Percentiles rank a stretch among this genome's conserved stretches.
These are phyloP conservation scores for Penicillium roqueforti DNA, from an alignment of 495 filamentous ascomycete genomes.

Conservation along the genomic window DNA sequence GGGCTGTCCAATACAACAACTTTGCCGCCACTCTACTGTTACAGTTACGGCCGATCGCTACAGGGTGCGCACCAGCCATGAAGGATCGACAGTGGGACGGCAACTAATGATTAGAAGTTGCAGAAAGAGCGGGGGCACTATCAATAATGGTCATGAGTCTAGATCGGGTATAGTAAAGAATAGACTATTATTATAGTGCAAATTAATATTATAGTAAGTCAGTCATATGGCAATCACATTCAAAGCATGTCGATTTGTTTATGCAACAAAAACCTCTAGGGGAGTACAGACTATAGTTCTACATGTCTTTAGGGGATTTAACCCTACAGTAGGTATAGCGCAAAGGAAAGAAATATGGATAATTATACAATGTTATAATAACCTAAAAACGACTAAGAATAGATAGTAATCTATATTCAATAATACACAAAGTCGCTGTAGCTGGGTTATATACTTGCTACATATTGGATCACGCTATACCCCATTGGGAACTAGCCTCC, in stretches of 20 bases:
- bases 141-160: not conserved
- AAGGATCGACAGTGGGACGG: constrained; percentile 7
- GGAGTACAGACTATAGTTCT: not conserved
- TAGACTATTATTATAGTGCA: not conserved
- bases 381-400: not conserved
- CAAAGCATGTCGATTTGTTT: not conserved
- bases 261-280: not conserved
- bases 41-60: constrained; percentile 7
- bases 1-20: not conserved
- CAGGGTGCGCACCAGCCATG: constrained; percentile 16
- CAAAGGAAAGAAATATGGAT: not conserved
- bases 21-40: not conserved
- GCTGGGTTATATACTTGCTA: not conserved
- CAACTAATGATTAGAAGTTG: not conserved
- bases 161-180: constrained; percentile 1
- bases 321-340: constrained; percentile 7
- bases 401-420: not conserved
- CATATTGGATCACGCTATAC: not conserved
- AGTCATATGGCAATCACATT: not conserved
- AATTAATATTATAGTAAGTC: not conserved
- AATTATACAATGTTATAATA: not conserved
- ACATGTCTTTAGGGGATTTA: not conserved
- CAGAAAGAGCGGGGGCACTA: not conserved
- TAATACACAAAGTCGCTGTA: not conserved
- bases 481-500: not conserved